phyloP scores from a whole-genome alignment of 768 basidiomycete genomes.

The Pisolithus microcarpus region DNA sequence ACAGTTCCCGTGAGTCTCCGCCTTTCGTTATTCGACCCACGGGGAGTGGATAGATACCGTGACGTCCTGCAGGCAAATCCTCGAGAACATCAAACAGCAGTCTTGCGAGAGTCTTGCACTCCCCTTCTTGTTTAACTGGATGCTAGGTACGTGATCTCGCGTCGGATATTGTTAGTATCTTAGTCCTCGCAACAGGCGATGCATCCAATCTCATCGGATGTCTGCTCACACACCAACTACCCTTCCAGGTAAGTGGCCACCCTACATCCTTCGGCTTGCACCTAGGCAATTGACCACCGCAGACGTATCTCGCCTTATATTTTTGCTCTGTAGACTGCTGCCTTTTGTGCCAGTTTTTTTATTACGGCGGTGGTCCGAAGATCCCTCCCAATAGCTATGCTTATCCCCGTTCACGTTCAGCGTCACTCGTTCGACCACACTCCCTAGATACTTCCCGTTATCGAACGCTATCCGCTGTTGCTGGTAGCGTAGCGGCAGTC shows the following conservation, averaged over 20 bases:
- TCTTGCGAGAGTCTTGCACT: slow-evolving; percentile 89
- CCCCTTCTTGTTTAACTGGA: slow-evolving; percentile 91
- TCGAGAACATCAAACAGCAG: slow-evolving; percentile 67
- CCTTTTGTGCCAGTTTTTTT: slow-evolving; percentile 73
- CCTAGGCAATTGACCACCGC: background rate
- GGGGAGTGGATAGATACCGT: slow-evolving; percentile 3
- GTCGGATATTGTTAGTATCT: slow-evolving; percentile 2
- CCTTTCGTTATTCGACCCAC: slow-evolving; percentile 3
- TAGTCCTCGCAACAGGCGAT: slow-evolving; percentile 53
- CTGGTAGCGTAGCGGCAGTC: slow-evolving; percentile 64
- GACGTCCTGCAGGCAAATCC: slow-evolving; percentile 56
- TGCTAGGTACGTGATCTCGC: slow-evolving; percentile 55
- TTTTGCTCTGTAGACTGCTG: slow-evolving; percentile 79
- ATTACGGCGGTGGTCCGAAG: slow-evolving; percentile 46
- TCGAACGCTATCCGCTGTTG: slow-evolving; percentile 60
- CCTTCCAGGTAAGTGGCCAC: slow-evolving; percentile 70
- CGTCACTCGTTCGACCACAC: slow-evolving; percentile 37
- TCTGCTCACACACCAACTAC: slow-evolving; percentile 85
- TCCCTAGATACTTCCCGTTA: slow-evolving; percentile 58
- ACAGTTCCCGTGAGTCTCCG: slow-evolving; percentile 71
- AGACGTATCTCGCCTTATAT: slow-evolving; percentile 90
- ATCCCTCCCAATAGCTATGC: slow-evolving; percentile 30
- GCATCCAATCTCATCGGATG: slow-evolving; percentile 89
- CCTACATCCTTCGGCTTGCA: too few relatives aligned
- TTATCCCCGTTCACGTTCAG: slow-evolving; percentile 37